Evolutionary conservation across 345 rosid genomes (phyloP), one percentile per base, ranked within the genome.

Genomic region (Excoecaria cochinchinensis): DNA sequence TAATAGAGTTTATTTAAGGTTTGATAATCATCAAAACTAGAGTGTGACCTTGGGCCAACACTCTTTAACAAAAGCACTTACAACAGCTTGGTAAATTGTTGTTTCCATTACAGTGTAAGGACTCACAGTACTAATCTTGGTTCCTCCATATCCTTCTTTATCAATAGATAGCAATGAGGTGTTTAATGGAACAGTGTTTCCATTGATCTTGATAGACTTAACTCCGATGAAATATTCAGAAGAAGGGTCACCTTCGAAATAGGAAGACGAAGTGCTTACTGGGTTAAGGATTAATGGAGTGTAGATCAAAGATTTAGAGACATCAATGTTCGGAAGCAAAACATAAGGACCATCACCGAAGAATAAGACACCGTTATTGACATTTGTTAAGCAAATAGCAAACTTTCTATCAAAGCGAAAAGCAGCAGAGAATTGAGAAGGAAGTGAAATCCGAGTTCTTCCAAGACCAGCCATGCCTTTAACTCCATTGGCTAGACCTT

Each of bases 181-280:
- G 84, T 89, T 91, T 24, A 93, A 24, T 13, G 82, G 53, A 59
- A 89, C 83, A 1, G 55, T 2, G 15, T 76, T 84, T n/a, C 82
- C 84, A 16, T 13, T 42, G 50, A 93, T 75, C 4, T 58, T 77
- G 74, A 93, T 81, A 1, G 86, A 81, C 10, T 69, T 91, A 5
- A 90, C 91, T 15, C 82, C 84, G 8, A 90, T 87, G 85, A 89
- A 91, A 69, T 91, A 93, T 53, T 93, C 98, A 0, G 94, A 60
- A 0, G 97, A 87, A 25, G 90, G 77, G 10, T 89, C 93, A 3
- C 89, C 93, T 3, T 19, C 24, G 1, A 82, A 0, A 84, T 81
- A 3, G 89, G 59, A 19, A n/a, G n/a, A n/a, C n/a, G 88, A 85
- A 0, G 89, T 85, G 74, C 90, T 92, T 46, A 86, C 85, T 0